A percentile compares a stretch with the other conserved stretches of the same genome.
Evolutionary conservation across 139 green algal genomes (phyloP).

Genomic region (Chlamydomonas urium): DNA sequence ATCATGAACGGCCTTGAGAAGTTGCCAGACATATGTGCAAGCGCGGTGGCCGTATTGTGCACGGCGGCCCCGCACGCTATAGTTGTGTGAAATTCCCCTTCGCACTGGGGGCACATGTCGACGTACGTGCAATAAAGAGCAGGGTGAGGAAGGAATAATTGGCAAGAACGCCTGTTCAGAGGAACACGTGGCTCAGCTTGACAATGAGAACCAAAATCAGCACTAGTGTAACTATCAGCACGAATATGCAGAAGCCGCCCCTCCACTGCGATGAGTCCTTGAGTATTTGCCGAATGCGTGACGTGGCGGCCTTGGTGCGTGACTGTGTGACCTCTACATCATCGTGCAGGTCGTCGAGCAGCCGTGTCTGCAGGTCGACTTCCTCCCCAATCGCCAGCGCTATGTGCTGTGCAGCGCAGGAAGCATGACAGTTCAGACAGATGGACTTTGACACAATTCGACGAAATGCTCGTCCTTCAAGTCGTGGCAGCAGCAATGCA

Average conservation of each 20-base stretch:
- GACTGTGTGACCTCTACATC: conserved; percentile 71
- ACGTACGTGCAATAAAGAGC: too few relatives aligned
- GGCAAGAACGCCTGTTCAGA: too few relatives aligned
- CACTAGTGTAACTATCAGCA: conserved; percentile 61
- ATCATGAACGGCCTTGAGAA: too few relatives aligned
- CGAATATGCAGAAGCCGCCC: conserved; percentile 51
- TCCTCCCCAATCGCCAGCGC: conserved; percentile 87
- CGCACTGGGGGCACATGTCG: too few relatives aligned
- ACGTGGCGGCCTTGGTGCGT: conserved; percentile 19
- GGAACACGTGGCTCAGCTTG: conserved; percentile 38
- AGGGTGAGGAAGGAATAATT: too few relatives aligned
- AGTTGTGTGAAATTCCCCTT: too few relatives aligned
- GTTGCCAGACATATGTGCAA: too few relatives aligned
- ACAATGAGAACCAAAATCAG: conserved; percentile 53
- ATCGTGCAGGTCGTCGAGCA: conserved; percentile 84
- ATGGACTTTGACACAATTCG: background rate
- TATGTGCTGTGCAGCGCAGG: conserved; percentile 62
- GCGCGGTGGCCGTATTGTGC: too few relatives aligned
- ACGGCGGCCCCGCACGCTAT: too few relatives aligned
- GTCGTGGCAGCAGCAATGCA: too few relatives aligned
- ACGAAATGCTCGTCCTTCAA: too few relatives aligned
- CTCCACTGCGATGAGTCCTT: conserved; percentile 19
- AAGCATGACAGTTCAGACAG: conserved; percentile 5
- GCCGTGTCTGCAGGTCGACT: conserved; percentile 72
- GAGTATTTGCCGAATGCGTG: conserved; percentile 19